A percentile compares a stretch with the other conserved stretches of the same genome.
Evolutionary conservation across 768 basidiomycete species (phyloP).

Genomic region (Collybia sordida): DNA sequence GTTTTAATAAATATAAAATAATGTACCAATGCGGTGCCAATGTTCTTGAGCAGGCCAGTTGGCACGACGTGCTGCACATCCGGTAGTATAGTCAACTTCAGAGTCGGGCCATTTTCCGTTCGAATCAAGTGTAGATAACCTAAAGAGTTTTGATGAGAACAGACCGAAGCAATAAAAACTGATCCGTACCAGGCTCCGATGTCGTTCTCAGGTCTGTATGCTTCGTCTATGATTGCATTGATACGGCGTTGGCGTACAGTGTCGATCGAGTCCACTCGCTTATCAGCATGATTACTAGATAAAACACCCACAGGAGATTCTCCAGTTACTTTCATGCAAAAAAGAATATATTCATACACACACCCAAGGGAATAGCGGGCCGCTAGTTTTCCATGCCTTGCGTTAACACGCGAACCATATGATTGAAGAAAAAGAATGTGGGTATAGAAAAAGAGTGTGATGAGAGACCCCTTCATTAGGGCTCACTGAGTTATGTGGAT

Average conservation of each 20-base stretch:
- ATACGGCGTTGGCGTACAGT: constrained; percentile 16
- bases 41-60: constrained; percentile 63
- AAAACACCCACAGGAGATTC: neutral
- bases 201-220: constrained; percentile 6
- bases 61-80: constrained; percentile 48
- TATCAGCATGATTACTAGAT: neutral
- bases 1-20: neutral
- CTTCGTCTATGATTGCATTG: constrained; percentile 9
- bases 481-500: too few relatives aligned
- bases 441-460: constrained; percentile 12
- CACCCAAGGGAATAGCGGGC: constrained; percentile 3
- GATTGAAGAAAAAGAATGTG: constrained; percentile 15
- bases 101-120: constrained; percentile 43
- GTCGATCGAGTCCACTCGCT: constrained; percentile 19
- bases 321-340: too few relatives aligned
- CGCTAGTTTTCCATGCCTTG: too few relatives aligned
- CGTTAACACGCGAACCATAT: neutral
- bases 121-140: constrained; percentile 17
- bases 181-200: constrained; percentile 15
- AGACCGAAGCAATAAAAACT: too few relatives aligned
- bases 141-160: neutral
- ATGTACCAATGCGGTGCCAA: constrained; percentile 44
- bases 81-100: constrained; percentile 48
- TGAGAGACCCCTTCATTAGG: constrained; percentile 13
- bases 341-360: neutral